Evolutionary conservation across 352 stramenopile genomes (phyloP), one percentile per base, ranked within the genome.

Genomic region (Phytophthora litchii): DNA sequence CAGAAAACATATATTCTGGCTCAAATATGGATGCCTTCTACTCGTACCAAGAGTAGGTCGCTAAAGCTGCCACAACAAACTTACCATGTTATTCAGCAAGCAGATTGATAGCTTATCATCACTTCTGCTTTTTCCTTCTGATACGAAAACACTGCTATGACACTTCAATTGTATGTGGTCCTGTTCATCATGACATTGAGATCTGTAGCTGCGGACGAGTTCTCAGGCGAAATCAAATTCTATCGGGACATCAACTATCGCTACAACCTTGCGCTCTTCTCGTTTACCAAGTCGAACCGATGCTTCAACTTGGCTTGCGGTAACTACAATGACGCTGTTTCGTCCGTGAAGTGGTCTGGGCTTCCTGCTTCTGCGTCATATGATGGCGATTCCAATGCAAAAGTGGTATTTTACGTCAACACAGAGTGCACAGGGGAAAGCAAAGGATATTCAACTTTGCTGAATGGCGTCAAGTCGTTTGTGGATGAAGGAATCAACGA

Each of bases 301-400:
- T 67, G 58, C 20, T 67, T 56, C 50, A 67, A 67, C 29, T 12
- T 67, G 41, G 42, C 23, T 1, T 67, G 58, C 3, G 34, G 41
- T 0, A 8, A 38, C 25, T 61, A 56, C n/a, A 51, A 67, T 8
- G 21, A 61, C 16, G 43, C 35, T 13, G 16, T 67, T 12, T 67
- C 58, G 20, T 67, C 58, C 1, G 58, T 61, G 3, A 36, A 61
- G n/a, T 67, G 58, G 58, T 61, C 35, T 25, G 51, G 51, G 1
- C 51, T 67, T 31, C 58, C 57, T 3, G 36, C 23, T 4, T 20
- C 31, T 1, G 47, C 56, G 0, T 59, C 37, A 11, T 60, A 54
- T 12, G 29, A 38, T 14, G 40, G 49, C n/a, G n/a, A 8, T 5
- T 43, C 49, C 19, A 61, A 23, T 9, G 42, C 42, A 14, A 52